Evolutionary conservation across 371 early-diverging fungal genomes (phyloP).

Genomic region (Mortierella sp.): DNA sequence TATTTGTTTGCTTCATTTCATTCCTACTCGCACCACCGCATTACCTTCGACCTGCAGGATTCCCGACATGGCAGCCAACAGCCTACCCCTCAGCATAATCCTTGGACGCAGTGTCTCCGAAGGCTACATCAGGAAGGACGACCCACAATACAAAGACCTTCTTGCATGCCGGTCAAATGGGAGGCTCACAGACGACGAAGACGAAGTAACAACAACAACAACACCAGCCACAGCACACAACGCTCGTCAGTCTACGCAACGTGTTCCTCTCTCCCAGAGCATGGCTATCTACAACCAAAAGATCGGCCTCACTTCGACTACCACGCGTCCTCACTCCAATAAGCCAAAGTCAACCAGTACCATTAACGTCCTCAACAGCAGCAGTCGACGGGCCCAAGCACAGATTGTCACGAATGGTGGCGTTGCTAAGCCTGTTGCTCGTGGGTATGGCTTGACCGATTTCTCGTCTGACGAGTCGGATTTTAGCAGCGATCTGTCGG

Average conservation of each 20-base stretch:
- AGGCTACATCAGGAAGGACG: conserved; percentile 16
- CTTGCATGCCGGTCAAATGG: background rate
- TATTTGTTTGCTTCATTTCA: background rate
- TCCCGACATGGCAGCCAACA: conserved; percentile 16
- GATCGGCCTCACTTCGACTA: conserved; percentile 31
- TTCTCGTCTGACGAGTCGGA: conserved; percentile 20
- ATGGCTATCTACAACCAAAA: conserved; percentile 30
- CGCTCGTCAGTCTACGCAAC: background rate
- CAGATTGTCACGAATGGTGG: background rate
- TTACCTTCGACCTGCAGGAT: background rate
- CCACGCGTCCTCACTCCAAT: conserved; percentile 1
- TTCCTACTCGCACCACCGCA: background rate
- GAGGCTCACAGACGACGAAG: background rate
- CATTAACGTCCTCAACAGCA: conserved; percentile 22
- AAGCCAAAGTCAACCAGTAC: background rate
- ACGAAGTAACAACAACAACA: background rate
- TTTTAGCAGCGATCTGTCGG: conserved; percentile 18
- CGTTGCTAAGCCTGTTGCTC: background rate
- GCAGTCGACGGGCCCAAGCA: background rate
- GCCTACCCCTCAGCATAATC: conserved; percentile 27
- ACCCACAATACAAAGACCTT: conserved; percentile 14
- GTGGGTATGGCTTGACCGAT: conserved; percentile 42
- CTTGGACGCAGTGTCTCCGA: conserved; percentile 29
- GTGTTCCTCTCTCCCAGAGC: conserved; percentile 23
- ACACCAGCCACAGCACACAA: background rate